Evolutionary conservation across 345 rosid species (phyloP).

Genomic region (Eucalyptus sideroxylon): DNA sequence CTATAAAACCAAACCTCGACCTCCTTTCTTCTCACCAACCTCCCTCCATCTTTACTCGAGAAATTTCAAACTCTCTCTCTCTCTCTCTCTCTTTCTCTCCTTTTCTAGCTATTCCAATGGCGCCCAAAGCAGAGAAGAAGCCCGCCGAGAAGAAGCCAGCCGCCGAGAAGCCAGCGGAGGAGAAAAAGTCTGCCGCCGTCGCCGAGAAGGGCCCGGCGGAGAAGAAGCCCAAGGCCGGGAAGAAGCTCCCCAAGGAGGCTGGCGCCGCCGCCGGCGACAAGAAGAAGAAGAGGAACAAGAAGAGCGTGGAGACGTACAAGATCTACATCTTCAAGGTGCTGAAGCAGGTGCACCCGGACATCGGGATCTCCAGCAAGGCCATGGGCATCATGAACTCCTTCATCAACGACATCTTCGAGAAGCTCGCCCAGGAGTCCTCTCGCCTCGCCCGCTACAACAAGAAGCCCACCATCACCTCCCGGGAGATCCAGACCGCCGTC

Average conservation of each 20-base stretch:
- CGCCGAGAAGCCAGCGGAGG: conserved; percentile 1
- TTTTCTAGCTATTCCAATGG: conserved; percentile 2
- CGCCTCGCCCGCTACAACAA: conserved; percentile 74
- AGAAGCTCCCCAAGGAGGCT: conserved; percentile 68
- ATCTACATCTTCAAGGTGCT: conserved; percentile 44
- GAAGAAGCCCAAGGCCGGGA: conserved; percentile 76
- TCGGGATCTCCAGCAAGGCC: conserved; percentile 22
- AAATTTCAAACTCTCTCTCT: not conserved
- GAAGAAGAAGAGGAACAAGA: conserved; percentile 58
- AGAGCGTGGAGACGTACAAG: conserved; percentile 62
- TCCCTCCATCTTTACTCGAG: not conserved
- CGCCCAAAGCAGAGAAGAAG: conserved; percentile 61
- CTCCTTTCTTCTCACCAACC: not conserved
- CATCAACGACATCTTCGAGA: conserved; percentile 61
- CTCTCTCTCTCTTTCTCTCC: not conserved
- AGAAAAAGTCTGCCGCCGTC: conserved; percentile 30
- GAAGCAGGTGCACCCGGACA: not conserved
- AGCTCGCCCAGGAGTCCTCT: conserved; percentile 36
- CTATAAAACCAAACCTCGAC: not conserved
- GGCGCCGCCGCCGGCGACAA: conserved; percentile 25
- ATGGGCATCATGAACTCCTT: conserved; percentile 72
- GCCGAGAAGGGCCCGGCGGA: conserved; percentile 68
- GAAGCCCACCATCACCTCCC: conserved; percentile 61
- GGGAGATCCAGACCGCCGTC: conserved; percentile 71
- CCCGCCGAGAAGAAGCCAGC: conserved; percentile 45